Evolutionary conservation across 2,329 filamentous ascomycete genomes (phyloP).

Genomic region (Dactylellina leptospora): DNA sequence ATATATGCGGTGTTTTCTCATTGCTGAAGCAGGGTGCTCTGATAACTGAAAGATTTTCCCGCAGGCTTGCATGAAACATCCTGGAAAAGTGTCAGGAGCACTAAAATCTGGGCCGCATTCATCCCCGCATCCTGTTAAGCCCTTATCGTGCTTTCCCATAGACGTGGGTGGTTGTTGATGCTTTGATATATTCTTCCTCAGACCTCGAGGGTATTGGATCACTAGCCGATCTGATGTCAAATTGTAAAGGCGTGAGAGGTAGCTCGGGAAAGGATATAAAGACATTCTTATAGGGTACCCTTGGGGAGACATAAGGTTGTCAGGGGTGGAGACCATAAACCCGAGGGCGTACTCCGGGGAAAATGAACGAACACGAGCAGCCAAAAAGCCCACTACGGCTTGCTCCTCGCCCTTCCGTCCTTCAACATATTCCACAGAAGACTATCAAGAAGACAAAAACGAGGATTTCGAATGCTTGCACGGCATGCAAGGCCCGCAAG

Average conservation of each 20-base stretch:
- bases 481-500: constrained; percentile 49
- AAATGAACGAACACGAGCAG: constrained; percentile 44
- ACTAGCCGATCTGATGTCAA: constrained; percentile 9
- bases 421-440: constrained; percentile 49
- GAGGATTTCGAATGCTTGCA: constrained; percentile 48
- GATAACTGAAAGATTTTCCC: constrained; percentile 20
- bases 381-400: constrained; percentile 45
- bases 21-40: no score
- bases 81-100: constrained; percentile 3
- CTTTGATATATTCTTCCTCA: constrained; percentile 19
- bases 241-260: constrained; percentile 3
- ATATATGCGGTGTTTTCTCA: no score
- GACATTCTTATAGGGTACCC: constrained; percentile 24
- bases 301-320: constrained; percentile 15
- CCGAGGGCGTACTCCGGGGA: constrained; percentile 27
- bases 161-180: neutral
- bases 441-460: constrained; percentile 52
- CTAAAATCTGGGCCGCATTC: constrained; percentile 25
- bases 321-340: constrained; percentile 9
- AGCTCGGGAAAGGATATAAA: neutral
- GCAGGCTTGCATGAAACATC: constrained; percentile 31
- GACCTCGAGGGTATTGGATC: neutral
- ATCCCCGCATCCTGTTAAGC: constrained; percentile 19
- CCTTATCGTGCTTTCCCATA: constrained; percentile 20
- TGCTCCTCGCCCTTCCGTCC: constrained; percentile 45